Base-by-base conservation (phyloP, 257 asterid species). In the Anisodus tanguticus region DNA sequence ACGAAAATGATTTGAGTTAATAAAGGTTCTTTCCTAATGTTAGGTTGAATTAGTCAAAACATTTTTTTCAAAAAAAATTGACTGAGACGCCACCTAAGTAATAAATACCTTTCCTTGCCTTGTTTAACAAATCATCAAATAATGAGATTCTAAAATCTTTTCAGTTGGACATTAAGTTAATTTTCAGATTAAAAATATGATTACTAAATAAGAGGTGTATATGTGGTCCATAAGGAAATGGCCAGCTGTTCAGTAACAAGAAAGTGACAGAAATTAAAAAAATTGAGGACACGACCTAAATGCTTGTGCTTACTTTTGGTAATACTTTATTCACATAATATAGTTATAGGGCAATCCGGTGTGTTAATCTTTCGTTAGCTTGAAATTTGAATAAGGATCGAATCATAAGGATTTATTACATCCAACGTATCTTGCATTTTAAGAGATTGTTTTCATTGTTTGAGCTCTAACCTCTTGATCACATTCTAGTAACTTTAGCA, bases 201-300 rank as follows among this genome's bases (percentile, higher is more conserved):
- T 53, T 76, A 51, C 2, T 10, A 26, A 31, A 31, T 66, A 66
- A 66, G 45, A 66, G 3, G 71, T 26, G 81, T 45, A n/a, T 76
- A 49, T 8, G 63, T 51, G 63, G 81, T 35, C 81, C 81, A 76
- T 51, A 51, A 3, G 26, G 12, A 76, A 53, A 51, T 76, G 81
- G 81, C 19, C 64, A 76, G 64, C 81, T 76, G 81, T 76, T 7
- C 26, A 51, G 7, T 76, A 35, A 22, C 22, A 49, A 76, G 81
- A 51, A 76, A 76, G 5, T 53, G 63, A 76, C 26, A 76, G 26
- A 76, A 76, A 22, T 53, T n/a, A 71, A 17, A 51, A 76, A 3
- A 31, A 11, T 4, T 22, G 26, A 53, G 47, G 64, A 26, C 81
- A 76, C 81, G 8, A 76, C 63, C 43, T 74, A 74, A 22, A 74